A percentile compares a stretch with the other conserved stretches of the same genome.
Evolutionary conservation across 169 alveolate species (phyloP).

Genomic region (Theileria annulata): DNA sequence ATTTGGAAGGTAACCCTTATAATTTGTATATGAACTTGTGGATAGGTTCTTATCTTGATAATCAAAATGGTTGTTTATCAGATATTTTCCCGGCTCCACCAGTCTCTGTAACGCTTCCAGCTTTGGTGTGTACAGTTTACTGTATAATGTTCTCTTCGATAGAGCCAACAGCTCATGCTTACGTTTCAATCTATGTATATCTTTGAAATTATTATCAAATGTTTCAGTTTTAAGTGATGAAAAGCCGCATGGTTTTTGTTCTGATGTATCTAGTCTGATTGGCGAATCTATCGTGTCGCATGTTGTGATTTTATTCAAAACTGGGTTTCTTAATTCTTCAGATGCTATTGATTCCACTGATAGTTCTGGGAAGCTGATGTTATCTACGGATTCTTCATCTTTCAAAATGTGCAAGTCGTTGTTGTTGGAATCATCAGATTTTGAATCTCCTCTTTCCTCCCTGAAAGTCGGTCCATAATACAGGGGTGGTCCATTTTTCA

Average conservation of each 20-base stretch:
- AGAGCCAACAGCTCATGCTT: slow-evolving; percentile 40
- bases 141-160: slow-evolving; percentile 49
- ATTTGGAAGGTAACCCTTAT: background rate
- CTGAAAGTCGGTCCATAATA: background rate
- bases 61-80: background rate
- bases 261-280: slow-evolving; percentile 10
- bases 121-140: slow-evolving; percentile 55
- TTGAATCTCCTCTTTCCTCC: background rate
- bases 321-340: slow-evolving; percentile 14
- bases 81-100: slow-evolving; percentile 53
- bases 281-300: slow-evolving; percentile 37
- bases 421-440: slow-evolving; percentile 1
- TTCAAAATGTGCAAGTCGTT: background rate
- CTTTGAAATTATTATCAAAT: slow-evolving; percentile 60
- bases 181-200: slow-evolving; percentile 47
- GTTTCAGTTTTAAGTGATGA: slow-evolving; percentile 53
- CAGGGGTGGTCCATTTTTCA: background rate
- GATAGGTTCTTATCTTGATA: background rate
- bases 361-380: background rate
- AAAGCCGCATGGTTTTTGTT: slow-evolving; percentile 32
- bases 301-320: background rate
- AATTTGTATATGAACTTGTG: background rate
- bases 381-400: slow-evolving; percentile 14
- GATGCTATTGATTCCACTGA: slow-evolving; percentile 11
- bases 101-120: slow-evolving; percentile 60